Evolutionary conservation across 768 basidiomycete species (phyloP).

Genomic region (Chiua virens): DNA sequence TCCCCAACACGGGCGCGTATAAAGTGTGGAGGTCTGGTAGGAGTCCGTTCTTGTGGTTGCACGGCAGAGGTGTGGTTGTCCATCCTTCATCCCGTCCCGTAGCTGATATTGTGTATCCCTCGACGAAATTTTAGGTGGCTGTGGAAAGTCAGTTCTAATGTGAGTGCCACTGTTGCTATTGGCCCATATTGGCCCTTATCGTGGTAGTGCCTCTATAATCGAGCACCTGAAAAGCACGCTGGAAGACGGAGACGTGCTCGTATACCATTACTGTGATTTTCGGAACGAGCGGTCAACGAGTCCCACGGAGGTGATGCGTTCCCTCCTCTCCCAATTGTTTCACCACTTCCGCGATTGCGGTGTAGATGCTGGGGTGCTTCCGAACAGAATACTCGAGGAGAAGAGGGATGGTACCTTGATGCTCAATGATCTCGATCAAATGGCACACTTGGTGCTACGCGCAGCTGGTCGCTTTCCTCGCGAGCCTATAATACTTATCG

Average conservation of each 20-base stretch:
- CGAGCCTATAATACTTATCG: constrained; percentile 2
- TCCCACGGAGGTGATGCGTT: no score
- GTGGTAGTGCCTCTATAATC: not conserved
- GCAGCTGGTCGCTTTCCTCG: not conserved
- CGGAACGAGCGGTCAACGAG: not conserved
- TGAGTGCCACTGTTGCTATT: not conserved
- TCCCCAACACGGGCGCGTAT: not conserved
- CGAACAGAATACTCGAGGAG: not conserved
- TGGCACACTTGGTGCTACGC: not conserved
- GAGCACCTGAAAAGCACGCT: not conserved
- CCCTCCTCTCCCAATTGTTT: no score
- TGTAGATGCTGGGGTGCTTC: not conserved
- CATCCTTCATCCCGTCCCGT: not conserved
- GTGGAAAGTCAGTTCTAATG: not conserved
- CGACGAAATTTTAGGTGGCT: not conserved
- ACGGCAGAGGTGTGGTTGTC: not conserved
- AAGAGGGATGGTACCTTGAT: not conserved
- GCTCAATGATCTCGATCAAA: not conserved
- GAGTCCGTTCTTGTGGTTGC: not conserved
- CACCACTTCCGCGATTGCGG: not conserved
- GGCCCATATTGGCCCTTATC: not conserved
- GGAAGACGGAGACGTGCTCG: not conserved
- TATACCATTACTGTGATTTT: not conserved
- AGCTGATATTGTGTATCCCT: not conserved
- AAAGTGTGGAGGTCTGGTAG: not conserved